A percentile compares a stretch with the other conserved stretches of the same genome.
Evolutionary conservation across 2,329 filamentous ascomycete species (phyloP).

Genomic region (Diplodia seriata): DNA sequence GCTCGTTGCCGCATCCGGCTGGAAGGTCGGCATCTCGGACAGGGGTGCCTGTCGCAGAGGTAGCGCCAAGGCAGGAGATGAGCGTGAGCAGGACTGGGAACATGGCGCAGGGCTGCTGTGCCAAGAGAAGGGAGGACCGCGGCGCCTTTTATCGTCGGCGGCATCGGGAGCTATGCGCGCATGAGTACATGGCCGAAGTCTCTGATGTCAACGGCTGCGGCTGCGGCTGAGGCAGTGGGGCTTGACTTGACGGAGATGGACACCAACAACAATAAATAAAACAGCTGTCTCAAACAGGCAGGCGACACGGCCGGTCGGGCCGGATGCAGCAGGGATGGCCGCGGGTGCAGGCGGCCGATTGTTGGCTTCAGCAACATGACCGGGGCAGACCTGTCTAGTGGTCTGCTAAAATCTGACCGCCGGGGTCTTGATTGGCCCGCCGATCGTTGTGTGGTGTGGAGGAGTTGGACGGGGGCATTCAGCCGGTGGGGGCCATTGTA

Average conservation of each 20-base stretch:
- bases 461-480: too few species aligned
- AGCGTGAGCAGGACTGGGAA: background rate
- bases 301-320: background rate
- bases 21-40: background rate
- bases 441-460: background rate
- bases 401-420: conserved; percentile 15
- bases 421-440: background rate
- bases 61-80: conserved; percentile 12
- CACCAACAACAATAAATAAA: background rate
- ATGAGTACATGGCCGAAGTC: conserved; percentile 13
- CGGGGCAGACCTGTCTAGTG: background rate
- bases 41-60: conserved; percentile 5
- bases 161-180: conserved; percentile 1
- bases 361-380: background rate
- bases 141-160: background rate
- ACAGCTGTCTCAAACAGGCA: background rate
- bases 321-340: conserved; percentile 2
- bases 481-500: conserved; percentile 1
- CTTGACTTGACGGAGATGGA: background rate
- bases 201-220: conserved; percentile 12
- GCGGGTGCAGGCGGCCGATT: background rate
- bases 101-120: background rate
- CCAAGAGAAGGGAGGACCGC: background rate
- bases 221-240: conserved; percentile 10
- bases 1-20: conserved; percentile 35